Evolutionary conservation across 176 grass and related monocot species (phyloP), one percentile per base, ranked within the genome.

Genomic region (Phoenix dactylifera): DNA sequence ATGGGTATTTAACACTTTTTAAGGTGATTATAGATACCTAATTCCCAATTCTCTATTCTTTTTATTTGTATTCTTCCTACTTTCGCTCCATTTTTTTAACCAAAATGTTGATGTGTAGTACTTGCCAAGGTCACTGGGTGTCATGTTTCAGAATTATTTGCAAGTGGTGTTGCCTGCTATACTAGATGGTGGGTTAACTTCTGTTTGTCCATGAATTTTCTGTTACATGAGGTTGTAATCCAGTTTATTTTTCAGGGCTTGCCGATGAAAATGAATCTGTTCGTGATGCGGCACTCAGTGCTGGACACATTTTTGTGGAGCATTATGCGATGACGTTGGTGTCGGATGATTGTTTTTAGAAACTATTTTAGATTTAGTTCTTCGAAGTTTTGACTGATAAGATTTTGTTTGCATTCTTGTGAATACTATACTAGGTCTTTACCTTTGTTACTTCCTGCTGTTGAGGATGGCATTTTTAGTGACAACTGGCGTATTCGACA

Each of bases 181-280:
- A 80, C 82, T 97, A 81, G 92, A 97, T 80, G 92, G 92, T 91
- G 75, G 82, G 82, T 60, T 54, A 49, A 61, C 60, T 68, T 16
- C 66, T 35, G 76, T 57, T 76, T 50, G 54, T 71, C 51, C 29
- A 63, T 60, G 52, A 32, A 14, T 44, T 28, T 28, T 44, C 35
- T 44, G 35, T 14, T 44, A 12, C 10, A 14, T 14, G 35, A 44
- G 7, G 35, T 44, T 35, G 44, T 68, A 59, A 30, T 74, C 58
- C 9, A 9, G n/a, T 49, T 68, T 49, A 15, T 15, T 71, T 67
- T 49, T 54, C 54, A 97, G 92, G 92, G 18, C 92, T 97, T 91
- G 87, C 87, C 72, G 92, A 97, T 71, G 92, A 97, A 71, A 91
- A 97, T 64, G 92, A 97, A 74, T 90, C 83, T 88, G 92, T 97